These are phyloP conservation scores for Ophiostoma himal-ulmi DNA, from an alignment of 2,329 filamentous ascomycete genomes.

Conservation along the genomic window DNA sequence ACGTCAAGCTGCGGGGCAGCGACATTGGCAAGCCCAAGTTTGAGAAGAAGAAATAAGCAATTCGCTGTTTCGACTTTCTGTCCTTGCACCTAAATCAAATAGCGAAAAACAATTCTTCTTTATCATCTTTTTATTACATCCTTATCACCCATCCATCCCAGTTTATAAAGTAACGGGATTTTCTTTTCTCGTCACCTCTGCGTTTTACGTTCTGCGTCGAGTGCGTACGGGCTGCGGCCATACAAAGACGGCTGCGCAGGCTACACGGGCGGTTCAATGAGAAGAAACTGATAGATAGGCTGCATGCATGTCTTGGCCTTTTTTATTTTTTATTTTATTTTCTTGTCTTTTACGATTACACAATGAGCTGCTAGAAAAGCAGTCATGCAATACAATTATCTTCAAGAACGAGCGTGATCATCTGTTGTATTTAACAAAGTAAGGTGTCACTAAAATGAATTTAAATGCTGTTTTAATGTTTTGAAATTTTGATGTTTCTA, in stretches of 20 bases:
- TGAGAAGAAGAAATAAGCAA: conserved; percentile 39
- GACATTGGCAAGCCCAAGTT: conserved; percentile 75
- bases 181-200: too few species aligned
- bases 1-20: conserved; percentile 77
- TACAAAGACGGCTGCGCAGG: background rate
- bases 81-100: background rate
- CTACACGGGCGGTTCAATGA: background rate
- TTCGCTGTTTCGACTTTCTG: background rate
- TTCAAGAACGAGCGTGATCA: background rate
- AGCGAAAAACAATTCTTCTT: background rate
- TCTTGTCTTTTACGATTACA: background rate
- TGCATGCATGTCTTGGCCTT: background rate
- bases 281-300: background rate
- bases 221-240: background rate
- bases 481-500: background rate
- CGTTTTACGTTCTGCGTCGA: background rate
- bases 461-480: background rate
- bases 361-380: conserved; percentile 1
- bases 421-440: background rate
- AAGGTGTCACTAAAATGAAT: background rate
- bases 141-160: background rate
- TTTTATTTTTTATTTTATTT: background rate
- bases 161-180: background rate
- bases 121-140: background rate
- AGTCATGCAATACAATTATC: background rate